Percentiles rank a stretch among this genome's conserved stretches.
Conservation (phyloP, 371 early-diverging fungal species). For the Coemansia sp. region DNA sequence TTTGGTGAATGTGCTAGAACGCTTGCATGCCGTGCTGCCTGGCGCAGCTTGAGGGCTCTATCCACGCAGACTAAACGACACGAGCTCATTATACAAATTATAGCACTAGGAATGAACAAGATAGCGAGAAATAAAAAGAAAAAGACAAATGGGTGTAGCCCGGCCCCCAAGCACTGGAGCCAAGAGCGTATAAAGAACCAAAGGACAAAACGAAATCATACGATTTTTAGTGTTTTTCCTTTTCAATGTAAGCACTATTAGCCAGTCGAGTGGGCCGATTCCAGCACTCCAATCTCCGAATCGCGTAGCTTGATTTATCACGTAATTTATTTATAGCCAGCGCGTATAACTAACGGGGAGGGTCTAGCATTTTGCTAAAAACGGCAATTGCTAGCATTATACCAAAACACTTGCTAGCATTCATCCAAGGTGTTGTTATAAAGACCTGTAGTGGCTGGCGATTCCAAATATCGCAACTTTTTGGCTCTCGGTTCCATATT, state of each 20-base stretch:
- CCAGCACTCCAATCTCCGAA: too few relatives aligned
- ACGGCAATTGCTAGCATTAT: too few relatives aligned
- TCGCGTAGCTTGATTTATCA: too few relatives aligned
- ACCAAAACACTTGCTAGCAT: background rate
- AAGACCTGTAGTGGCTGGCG: too few relatives aligned
- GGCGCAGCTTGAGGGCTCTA: background rate
- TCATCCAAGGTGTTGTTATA: background rate
- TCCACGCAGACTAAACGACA: background rate
- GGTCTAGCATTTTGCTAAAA: background rate
- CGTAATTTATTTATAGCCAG: background rate
- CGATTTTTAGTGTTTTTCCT: background rate
- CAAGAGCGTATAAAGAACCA: background rate
- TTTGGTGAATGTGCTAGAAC: background rate
- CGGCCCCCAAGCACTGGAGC: background rate
- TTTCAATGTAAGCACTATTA: too few relatives aligned
- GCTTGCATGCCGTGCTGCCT: slow-evolving; percentile 2
- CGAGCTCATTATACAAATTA: background rate
- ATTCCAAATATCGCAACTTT: background rate
- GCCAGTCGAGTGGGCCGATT: too few relatives aligned
- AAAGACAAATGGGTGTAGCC: background rate
- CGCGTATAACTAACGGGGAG: background rate
- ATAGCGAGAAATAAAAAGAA: background rate
- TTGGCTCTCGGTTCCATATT: background rate
- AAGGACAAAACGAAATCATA: background rate
- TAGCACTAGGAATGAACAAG: background rate